Evolutionary conservation across 2,329 filamentous ascomycete species (phyloP).

Genomic region (Fusarium sp.): DNA sequence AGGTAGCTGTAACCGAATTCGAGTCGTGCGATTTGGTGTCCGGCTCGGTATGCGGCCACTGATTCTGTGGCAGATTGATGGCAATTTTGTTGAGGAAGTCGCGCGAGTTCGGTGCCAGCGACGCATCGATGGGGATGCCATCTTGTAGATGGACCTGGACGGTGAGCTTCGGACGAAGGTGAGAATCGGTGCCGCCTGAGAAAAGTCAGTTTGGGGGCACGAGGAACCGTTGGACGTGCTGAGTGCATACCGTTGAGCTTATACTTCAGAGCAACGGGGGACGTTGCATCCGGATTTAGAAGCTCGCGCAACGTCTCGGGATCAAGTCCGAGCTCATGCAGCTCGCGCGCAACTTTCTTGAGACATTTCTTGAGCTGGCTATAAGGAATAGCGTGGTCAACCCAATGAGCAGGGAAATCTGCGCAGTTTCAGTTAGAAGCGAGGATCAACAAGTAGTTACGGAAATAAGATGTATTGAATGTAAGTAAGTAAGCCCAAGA

Average conservation of each 20-base stretch:
- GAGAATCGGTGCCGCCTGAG: conserved; percentile 57
- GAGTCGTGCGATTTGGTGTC: conserved; percentile 12
- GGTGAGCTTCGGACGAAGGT: conserved; percentile 77
- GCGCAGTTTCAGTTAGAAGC: conserved; percentile 11
- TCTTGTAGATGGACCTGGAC: conserved; percentile 77
- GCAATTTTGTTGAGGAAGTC: conserved; percentile 74
- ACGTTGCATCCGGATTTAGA: conserved; percentile 65
- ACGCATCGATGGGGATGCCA: conserved; percentile 78
- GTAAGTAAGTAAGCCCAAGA: neutral
- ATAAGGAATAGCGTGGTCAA: conserved; percentile 85
- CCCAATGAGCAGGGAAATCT: conserved; percentile 81
- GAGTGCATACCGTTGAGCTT: conserved; percentile 63
- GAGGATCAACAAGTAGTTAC: neutral
- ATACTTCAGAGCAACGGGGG: conserved; percentile 67
- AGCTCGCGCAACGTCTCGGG: conserved; percentile 78
- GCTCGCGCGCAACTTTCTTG: conserved; percentile 82
- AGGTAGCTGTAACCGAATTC: conserved; percentile 9
- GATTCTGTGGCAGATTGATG: conserved; percentile 55
- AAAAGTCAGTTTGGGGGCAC: conserved; percentile 19
- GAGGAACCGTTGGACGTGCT: conserved; percentile 27
- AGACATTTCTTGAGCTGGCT: conserved; percentile 90
- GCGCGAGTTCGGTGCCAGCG: conserved; percentile 75
- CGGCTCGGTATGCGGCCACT: conserved; percentile 11
- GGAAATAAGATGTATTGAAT: conserved; percentile 2
- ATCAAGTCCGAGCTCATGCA: conserved; percentile 79